Percentiles rank a stretch among this genome's conserved stretches.
Conservation (phyloP, 768 basidiomycete genomes). For the Ramaria sp. region DNA sequence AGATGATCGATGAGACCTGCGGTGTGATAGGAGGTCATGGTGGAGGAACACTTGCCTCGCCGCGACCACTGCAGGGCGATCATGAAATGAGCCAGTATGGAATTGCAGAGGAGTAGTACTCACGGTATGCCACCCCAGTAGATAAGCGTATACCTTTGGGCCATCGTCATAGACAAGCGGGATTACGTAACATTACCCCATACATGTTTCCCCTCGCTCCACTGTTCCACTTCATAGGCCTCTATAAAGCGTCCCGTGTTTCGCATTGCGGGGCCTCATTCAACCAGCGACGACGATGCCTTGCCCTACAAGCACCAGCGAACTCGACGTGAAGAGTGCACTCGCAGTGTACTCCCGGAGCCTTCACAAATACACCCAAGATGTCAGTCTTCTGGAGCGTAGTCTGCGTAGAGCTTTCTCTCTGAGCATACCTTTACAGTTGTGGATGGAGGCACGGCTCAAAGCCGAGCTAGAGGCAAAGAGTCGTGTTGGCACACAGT, state of each 20-base stretch:
- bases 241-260: no score
- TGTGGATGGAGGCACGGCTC: slow-evolving; percentile 7
- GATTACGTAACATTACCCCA: background rate
- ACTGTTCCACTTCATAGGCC: no score
- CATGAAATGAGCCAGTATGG: background rate
- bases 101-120: background rate
- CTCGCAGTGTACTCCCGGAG: background rate
- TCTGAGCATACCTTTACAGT: background rate
- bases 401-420: background rate
- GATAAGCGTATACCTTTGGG: background rate
- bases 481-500: background rate
- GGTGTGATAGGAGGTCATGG: background rate
- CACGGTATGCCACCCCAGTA: slow-evolving; percentile 7
- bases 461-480: slow-evolving; percentile 3
- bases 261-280: no score
- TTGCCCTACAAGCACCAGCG: background rate
- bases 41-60: background rate
- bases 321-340: background rate
- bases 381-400: background rate
- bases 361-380: slow-evolving; percentile 8
- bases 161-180: background rate
- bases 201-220: no score
- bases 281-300: no score
- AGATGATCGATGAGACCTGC: background rate
- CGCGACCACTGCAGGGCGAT: background rate